These are phyloP conservation scores for Galerina marginata DNA, from an alignment of 768 basidiomycete species.

Conservation along the genomic window DNA sequence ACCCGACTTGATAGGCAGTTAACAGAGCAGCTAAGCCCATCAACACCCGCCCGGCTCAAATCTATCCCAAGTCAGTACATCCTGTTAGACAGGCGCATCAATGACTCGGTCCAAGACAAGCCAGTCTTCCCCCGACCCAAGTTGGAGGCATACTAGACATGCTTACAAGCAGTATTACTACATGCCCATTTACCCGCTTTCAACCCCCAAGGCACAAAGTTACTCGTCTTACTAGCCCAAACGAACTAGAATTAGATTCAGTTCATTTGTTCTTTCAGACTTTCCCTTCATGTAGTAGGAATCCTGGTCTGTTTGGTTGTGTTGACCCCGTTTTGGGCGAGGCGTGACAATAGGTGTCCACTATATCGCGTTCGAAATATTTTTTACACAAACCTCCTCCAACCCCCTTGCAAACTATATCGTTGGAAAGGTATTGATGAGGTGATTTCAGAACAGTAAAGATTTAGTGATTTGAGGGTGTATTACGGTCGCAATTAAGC, in stretches of 20 bases:
- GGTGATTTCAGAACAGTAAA: no score
- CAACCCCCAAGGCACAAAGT: constrained; percentile 14
- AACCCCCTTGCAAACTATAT: no score
- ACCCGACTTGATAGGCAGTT: constrained; percentile 29
- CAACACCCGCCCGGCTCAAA: constrained; percentile 27
- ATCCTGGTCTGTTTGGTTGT: constrained; percentile 29
- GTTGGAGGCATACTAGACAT: constrained; percentile 27
- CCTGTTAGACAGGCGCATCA: constrained; percentile 38
- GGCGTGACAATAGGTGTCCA: constrained; percentile 15
- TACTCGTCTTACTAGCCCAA: constrained; percentile 19
- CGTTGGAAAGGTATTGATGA: no score
- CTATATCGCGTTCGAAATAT: constrained; percentile 25
- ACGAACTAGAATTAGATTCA: neutral
- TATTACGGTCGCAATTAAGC: no score
- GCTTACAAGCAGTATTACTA: neutral
- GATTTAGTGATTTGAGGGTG: no score
- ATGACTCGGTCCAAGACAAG: constrained; percentile 39
- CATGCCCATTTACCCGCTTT: neutral
- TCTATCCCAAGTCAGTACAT: constrained; percentile 39
- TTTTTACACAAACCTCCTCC: no score
- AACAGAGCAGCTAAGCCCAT: constrained; percentile 1
- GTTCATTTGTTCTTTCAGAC: constrained; percentile 19
- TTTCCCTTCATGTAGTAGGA: constrained; percentile 36
- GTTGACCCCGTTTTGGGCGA: constrained; percentile 20
- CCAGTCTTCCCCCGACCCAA: constrained; percentile 33